A percentile compares a stretch with the other conserved stretches of the same genome.
These are phyloP conservation scores for Neolentinus lepideus DNA, from an alignment of 1,284 basidiomycete genomes.

Conservation along the genomic window DNA sequence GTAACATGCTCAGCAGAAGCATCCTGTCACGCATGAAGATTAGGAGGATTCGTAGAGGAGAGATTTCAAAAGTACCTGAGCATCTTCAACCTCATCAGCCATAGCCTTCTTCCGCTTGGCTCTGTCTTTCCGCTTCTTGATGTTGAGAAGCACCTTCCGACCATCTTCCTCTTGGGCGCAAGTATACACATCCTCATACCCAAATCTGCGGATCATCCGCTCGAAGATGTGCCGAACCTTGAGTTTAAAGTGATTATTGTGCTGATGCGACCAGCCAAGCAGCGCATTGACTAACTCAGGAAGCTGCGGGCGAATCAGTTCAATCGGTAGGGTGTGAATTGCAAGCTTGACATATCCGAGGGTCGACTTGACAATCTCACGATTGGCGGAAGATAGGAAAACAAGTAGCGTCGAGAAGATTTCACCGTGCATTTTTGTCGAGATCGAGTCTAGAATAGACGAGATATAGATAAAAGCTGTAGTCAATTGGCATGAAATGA, in stretches of 20 bases:
- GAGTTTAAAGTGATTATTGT: conserved; percentile 98
- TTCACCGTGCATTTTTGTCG: conserved; percentile 75
- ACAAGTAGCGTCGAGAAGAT: conserved; percentile 85
- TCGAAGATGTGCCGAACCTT: conserved; percentile 98
- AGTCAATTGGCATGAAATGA: neutral
- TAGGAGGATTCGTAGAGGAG: neutral
- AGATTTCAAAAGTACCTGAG: conserved; percentile 27
- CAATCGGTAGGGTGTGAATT: conserved; percentile 75
- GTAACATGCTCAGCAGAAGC: conserved; percentile 40
- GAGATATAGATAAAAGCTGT: neutral
- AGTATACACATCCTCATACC: conserved; percentile 77
- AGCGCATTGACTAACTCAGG: conserved; percentile 78
- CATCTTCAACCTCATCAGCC: conserved; percentile 48
- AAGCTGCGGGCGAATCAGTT: conserved; percentile 73
- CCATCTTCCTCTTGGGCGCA: conserved; percentile 73
- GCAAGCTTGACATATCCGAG: conserved; percentile 95
- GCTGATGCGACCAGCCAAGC: conserved; percentile 90
- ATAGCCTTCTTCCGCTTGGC: conserved; percentile 66
- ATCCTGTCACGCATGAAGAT: conserved; percentile 18
- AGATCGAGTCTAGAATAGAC: conserved; percentile 57
- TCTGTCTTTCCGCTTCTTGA: conserved; percentile 88
- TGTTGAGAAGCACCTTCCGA: conserved; percentile 79
- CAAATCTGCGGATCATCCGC: conserved; percentile 89
- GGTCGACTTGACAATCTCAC: conserved; percentile 96
- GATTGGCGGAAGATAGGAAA: conserved; percentile 89